These are phyloP conservation scores for Candida michaelii DNA, from an alignment of 805 yeast species.

Conservation along the genomic window DNA sequence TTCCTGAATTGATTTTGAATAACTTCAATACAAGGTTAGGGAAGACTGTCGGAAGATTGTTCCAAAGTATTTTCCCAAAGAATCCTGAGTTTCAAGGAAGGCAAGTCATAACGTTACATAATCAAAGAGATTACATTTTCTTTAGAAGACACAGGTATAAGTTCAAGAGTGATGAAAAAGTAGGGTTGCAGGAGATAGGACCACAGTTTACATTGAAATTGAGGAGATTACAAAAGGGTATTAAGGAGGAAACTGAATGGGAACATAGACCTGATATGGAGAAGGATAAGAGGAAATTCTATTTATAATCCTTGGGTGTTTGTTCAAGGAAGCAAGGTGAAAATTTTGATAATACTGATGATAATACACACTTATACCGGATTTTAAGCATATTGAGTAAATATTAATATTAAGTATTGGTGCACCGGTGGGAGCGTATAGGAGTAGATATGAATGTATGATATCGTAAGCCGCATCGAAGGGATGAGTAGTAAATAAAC, in stretches of 20 bases:
- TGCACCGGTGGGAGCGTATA: no score
- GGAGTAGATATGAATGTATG: no score
- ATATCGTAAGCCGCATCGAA: no score
- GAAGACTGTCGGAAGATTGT: slow-evolving; percentile 86
- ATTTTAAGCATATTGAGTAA: no score
- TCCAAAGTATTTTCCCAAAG: slow-evolving; percentile 90
- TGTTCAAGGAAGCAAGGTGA: no score
- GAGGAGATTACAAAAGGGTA: slow-evolving; percentile 87
- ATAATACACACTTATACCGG: no score
- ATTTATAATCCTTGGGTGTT: slow-evolving; percentile 50
- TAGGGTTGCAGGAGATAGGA: slow-evolving; percentile 93
- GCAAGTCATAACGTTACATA: slow-evolving; percentile 92
- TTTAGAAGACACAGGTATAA: slow-evolving; percentile 94
- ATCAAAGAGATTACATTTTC: slow-evolving; percentile 93
- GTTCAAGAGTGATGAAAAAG: slow-evolving; percentile 85
- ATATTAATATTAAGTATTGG: no score
- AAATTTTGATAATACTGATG: no score
- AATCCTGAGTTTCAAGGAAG: slow-evolving; percentile 93
- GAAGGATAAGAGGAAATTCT: slow-evolving; percentile 89
- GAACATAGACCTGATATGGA: slow-evolving; percentile 97
- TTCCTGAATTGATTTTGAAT: slow-evolving; percentile 88
- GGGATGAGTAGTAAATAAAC: no score
- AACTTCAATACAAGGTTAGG: slow-evolving; percentile 93
- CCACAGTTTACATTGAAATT: slow-evolving; percentile 93
- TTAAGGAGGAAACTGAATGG: slow-evolving; percentile 92